Conservation (phyloP, 352 stramenopile species). For the Pilasporangium apinafurcum region DNA sequence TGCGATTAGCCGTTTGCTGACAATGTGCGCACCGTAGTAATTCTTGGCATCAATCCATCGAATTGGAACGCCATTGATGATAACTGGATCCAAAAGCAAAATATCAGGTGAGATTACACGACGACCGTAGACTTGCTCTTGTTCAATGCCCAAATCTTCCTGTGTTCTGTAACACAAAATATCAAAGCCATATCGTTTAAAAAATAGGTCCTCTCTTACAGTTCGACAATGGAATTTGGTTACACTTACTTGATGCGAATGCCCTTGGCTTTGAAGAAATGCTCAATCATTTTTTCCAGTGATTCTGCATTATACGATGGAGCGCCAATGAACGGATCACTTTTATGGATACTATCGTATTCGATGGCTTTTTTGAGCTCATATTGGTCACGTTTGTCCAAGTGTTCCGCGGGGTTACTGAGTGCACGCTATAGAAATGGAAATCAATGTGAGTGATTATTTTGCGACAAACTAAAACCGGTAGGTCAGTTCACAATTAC, state of each 20-base stretch:
- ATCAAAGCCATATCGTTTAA: too few relatives aligned
- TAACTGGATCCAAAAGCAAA: conserved; percentile 68
- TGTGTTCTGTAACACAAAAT: conserved; percentile 39
- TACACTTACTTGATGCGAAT: conserved; percentile 76
- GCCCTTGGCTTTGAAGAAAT: conserved; percentile 62
- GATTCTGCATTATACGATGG: conserved; percentile 69
- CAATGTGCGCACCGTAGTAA: conserved; percentile 86
- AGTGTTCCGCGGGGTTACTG: conserved; percentile 28
- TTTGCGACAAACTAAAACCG: background rate
- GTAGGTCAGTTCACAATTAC: too few relatives aligned
- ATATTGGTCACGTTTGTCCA: conserved; percentile 64
- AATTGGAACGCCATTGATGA: conserved; percentile 81
- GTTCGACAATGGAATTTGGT: too few relatives aligned
- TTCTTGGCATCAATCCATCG: conserved; percentile 87
- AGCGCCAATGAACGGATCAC: conserved; percentile 67
- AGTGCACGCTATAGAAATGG: conserved; percentile 36
- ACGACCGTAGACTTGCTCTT: conserved; percentile 54
- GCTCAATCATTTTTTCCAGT: conserved; percentile 64
- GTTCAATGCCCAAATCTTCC: conserved; percentile 58
- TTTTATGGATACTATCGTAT: conserved; percentile 84
- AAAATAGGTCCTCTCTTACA: too few relatives aligned
- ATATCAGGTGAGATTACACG: conserved; percentile 79
- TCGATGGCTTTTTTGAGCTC: conserved; percentile 64
- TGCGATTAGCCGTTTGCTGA: conserved; percentile 80
- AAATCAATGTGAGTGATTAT: conserved; percentile 6